Evolutionary conservation across 495 filamentous ascomycete genomes (phyloP).

Genomic region (Parmelia sp.): DNA sequence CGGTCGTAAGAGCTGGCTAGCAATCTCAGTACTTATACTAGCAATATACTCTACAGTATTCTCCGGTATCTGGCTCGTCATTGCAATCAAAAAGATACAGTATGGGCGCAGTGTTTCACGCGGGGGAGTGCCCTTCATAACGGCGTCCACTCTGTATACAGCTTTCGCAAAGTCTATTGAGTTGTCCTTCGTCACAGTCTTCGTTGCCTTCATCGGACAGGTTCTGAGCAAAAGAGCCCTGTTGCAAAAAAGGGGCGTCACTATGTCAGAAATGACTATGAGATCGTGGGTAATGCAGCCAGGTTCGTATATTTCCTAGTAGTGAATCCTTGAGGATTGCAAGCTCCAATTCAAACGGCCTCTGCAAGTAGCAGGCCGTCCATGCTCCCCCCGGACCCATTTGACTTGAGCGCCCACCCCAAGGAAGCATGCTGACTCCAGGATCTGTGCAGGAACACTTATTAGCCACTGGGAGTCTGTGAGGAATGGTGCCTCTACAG

Average conservation of each 20-base stretch:
- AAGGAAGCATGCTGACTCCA: too few species aligned
- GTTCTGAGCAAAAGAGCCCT: conserved; percentile 59
- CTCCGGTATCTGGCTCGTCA: conserved; percentile 56
- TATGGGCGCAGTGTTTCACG: conserved; percentile 51
- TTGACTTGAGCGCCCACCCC: too few species aligned
- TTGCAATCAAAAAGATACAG: conserved; percentile 52
- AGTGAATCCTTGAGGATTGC: too few species aligned
- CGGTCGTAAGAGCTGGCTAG: conserved; percentile 49
- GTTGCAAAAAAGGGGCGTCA: conserved; percentile 52
- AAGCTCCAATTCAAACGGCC: too few species aligned
- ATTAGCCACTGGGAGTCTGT: conserved; percentile 60
- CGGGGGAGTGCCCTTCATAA: conserved; percentile 45
- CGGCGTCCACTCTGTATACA: conserved; percentile 55
- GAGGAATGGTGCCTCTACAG: conserved; percentile 52
- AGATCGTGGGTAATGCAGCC: conserved; percentile 56
- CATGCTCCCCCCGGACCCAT: too few species aligned
- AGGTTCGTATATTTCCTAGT: too few species aligned
- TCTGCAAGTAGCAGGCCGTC: too few species aligned
- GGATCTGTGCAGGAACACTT: too few species aligned
- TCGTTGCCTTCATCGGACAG: conserved; percentile 68
- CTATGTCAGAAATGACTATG: conserved; percentile 65
- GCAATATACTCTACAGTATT: conserved; percentile 61
- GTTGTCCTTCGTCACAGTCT: conserved; percentile 68
- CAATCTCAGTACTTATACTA: conserved; percentile 50
- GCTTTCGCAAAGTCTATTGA: conserved; percentile 69